Evolutionary conservation across 139 green algal genomes (phyloP).

Genomic region (Chlorella vulgaris): DNA sequence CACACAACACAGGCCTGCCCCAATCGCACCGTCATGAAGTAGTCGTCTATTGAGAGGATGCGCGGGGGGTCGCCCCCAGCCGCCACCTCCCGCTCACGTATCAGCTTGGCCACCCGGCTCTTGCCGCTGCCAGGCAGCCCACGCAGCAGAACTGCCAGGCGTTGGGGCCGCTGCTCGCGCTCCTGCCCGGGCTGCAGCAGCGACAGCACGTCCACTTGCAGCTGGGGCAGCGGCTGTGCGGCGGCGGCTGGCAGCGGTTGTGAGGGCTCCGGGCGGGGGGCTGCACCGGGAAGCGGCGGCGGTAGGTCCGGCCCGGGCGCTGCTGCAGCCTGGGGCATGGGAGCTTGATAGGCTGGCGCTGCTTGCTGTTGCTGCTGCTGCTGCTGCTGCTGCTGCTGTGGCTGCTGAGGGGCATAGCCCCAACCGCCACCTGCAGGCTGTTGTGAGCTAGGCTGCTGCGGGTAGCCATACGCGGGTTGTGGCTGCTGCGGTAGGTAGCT

Average conservation of each 20-base stretch:
- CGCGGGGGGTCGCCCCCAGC: conserved; percentile 62
- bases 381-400: conserved; percentile 2
- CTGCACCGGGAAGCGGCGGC: background rate
- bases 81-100: conserved; percentile 75
- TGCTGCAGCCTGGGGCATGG: background rate
- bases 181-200: conserved; percentile 19
- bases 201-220: background rate
- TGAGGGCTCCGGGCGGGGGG: background rate
- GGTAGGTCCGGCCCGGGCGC: background rate
- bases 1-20: background rate
- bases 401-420: background rate
- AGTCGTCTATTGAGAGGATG: conserved; percentile 86
- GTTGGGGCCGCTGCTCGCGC: conserved; percentile 52
- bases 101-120: conserved; percentile 60
- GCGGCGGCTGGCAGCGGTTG: background rate
- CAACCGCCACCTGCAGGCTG: background rate
- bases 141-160: conserved; percentile 69
- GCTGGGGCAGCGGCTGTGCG: conserved; percentile 9
- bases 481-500: background rate
- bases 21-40: conserved; percentile 77
- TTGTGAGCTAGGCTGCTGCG: background rate
- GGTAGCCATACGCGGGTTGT: background rate
- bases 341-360: background rate
- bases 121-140: conserved; percentile 86
- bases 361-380: background rate